phyloP scores from a whole-genome alignment of 768 basidiomycete genomes.

The Tephrocybe sp. region DNA sequence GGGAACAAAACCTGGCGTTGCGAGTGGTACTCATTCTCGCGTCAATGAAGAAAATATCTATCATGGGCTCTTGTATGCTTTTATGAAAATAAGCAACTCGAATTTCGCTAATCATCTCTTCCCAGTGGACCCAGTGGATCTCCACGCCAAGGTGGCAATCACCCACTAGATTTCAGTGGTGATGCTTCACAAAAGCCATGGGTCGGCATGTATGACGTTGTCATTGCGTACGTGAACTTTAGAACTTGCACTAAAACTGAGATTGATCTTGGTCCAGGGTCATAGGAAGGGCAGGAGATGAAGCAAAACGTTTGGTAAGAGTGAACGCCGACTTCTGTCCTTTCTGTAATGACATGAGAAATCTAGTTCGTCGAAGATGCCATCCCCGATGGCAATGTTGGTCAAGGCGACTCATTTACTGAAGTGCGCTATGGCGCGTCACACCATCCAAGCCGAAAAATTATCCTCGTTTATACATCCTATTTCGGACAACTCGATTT shows the following conservation, averaged over 20 bases:
- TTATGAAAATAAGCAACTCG: no score
- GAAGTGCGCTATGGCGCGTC: constrained; percentile 4
- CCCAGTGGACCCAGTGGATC: no score
- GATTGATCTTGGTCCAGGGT: constrained; percentile 1
- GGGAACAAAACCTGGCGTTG: no score
- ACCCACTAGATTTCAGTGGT: no score
- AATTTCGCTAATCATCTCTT: no score
- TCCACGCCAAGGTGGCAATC: no score
- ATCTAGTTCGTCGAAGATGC: constrained; percentile 13
- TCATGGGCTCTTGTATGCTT: no score
- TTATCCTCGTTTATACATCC: constrained; percentile 9
- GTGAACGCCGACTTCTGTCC: neutral
- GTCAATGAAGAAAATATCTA: no score
- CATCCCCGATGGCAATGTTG: neutral
- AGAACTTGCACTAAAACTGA: neutral
- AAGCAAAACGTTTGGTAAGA: constrained; percentile 12
- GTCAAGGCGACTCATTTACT: neutral
- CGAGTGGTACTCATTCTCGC: no score
- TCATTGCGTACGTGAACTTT: constrained; percentile 8
- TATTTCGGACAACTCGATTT: constrained; percentile 7
- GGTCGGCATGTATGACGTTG: constrained; percentile 1
- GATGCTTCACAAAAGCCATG: neutral
- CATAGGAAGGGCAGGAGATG: constrained; percentile 6
- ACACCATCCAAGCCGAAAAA: constrained; percentile 3
- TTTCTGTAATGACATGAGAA: neutral